Evolutionary conservation across 257 asterid species (phyloP).

Genomic region (Gynochthodes officinalis): DNA sequence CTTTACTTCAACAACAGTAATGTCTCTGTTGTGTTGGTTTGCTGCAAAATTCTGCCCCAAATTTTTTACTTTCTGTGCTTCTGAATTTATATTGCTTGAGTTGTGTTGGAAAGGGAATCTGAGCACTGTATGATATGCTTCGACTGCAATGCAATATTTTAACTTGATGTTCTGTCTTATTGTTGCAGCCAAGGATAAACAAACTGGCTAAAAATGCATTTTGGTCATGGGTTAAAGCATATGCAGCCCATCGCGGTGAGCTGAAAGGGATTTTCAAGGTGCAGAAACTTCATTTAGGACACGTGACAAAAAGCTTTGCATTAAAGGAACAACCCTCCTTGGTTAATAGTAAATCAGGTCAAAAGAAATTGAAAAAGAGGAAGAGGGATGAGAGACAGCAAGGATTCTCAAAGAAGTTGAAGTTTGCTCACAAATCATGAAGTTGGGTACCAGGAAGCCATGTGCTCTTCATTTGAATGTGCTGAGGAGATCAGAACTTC

Average conservation of each 20-base stretch:
- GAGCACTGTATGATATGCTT: neutral
- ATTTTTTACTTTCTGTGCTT: neutral
- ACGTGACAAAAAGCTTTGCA: constrained; percentile 83
- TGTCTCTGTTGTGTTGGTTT: constrained; percentile 2
- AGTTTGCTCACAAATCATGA: constrained; percentile 37
- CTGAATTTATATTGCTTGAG: neutral
- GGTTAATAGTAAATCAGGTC: constrained; percentile 62
- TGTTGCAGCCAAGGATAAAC: constrained; percentile 46
- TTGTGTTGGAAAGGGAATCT: neutral
- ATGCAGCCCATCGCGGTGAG: constrained; percentile 94
- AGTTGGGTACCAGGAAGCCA: neutral
- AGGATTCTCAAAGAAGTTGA: constrained; percentile 48
- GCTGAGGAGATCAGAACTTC: neutral
- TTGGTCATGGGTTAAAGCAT: constrained; percentile 87
- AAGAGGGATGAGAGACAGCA: constrained; percentile 54
- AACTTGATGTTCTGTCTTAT: constrained; percentile 4
- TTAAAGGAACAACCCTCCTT: constrained; percentile 85
- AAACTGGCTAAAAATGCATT: constrained; percentile 73
- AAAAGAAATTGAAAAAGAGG: constrained; percentile 71
- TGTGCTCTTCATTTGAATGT: neutral
- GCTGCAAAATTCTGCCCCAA: neutral
- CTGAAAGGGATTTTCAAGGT: constrained; percentile 76
- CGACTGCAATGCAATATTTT: neutral
- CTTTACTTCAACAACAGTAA: constrained; percentile 59
- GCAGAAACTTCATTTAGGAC: constrained; percentile 92